Base-by-base conservation (phyloP, 345 rosid species). In the Citrus mangshanensis region DNA sequence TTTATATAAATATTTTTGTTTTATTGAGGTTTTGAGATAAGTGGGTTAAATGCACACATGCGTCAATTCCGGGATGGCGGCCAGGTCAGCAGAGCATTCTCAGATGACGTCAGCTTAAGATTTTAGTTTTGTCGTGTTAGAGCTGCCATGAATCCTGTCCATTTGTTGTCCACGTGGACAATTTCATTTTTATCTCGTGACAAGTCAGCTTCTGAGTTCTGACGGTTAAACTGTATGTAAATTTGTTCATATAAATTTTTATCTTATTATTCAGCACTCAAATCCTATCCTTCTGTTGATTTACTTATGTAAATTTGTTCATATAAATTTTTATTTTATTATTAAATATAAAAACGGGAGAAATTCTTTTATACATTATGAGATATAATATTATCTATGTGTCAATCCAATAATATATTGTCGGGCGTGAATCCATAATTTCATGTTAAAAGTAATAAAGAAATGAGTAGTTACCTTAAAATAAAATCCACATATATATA, bases 51-150 rank as follows among this genome's bases (percentile, higher is more conserved):
- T 51, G 81, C 70, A 69, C 87, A 80, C 87, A 71, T 79, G 87
- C 72, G 86, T 85, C 87, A 86, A 86, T 78, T 67, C 30, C 49
- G 19, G 18, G 46, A 28, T 25, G 87, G 85, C 78, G 76, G 85
- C 85, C 74, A 24, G 72, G 87, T 81, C 81, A 82, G 75, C 60
- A 54, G 1, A 10, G 30, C 54, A 61, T 54, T 40, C 34, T 16
- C 4, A 0, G 3, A 1, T 77, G 83, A 85, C 81, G 70, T 80
- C 81, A 79, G 21, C 40, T 1, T 0, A 21, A 32, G 81, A 59
- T 68, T 22, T 76, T 69, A 32, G 9, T 35, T 72, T 74, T 81
- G 73, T 87, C 70, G 21, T 32, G 4, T 7, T 25, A 32, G 38
- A 51, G 76, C 30, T 70, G 40, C 46, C 42, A 40, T 69, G 27